Conservation (phyloP, 139 green algal genomes). For the Closterium sp. region DNA sequence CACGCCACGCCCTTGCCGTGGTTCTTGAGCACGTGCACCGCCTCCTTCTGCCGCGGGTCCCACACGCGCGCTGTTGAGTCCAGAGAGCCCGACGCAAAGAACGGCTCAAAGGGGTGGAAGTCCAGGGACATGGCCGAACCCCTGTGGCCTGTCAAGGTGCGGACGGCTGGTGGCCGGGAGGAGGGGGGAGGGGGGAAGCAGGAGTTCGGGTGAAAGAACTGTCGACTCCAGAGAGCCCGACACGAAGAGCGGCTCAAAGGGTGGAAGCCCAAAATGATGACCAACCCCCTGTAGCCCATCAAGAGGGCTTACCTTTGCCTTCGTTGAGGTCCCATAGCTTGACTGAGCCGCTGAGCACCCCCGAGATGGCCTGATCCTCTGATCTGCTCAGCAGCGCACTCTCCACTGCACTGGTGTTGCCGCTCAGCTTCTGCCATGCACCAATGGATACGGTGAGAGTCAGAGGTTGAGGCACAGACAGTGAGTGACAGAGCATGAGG, state of each 20-base stretch:
- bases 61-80: conserved; percentile 83
- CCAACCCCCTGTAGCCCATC: not conserved
- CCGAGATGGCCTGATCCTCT: not conserved
- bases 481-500: too few relatives aligned
- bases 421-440: conserved; percentile 2
- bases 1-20: conserved; percentile 67
- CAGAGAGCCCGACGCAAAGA: conserved; percentile 66
- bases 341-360: too few relatives aligned
- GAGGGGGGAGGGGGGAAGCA: too few relatives aligned
- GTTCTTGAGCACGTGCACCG: conserved; percentile 74
- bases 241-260: not conserved
- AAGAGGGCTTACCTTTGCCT: too few relatives aligned
- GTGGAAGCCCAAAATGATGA: not conserved
- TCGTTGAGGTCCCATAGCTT: conserved; percentile 23
- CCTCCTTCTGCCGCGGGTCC: conserved; percentile 69
- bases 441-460: too few relatives aligned
- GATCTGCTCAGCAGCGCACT: not conserved
- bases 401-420: conserved; percentile 16
- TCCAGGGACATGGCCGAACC: conserved; percentile 68
- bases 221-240: not conserved
- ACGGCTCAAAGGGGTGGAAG: conserved; percentile 66
- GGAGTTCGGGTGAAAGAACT: too few relatives aligned
- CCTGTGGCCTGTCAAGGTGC: conserved; percentile 70
- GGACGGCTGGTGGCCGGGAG: conserved; percentile 53
- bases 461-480: too few relatives aligned